These are phyloP conservation scores for Cladosporium halotolerans DNA, from an alignment of 2,329 filamentous ascomycete genomes.

Conservation along the genomic window DNA sequence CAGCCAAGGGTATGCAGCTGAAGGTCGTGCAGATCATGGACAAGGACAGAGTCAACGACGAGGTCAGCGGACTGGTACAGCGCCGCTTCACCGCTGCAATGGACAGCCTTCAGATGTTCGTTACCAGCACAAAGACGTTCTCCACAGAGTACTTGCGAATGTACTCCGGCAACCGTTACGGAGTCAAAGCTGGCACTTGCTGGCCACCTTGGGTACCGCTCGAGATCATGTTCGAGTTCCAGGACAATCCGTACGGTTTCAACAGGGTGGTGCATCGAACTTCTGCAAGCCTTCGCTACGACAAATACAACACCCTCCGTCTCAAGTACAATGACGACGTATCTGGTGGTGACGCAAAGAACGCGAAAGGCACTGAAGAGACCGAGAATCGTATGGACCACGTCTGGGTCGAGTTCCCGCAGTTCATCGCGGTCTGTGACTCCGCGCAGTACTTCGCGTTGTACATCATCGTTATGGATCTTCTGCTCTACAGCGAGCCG, in stretches of 20 bases:
- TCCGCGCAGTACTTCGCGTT: conserved; percentile 95
- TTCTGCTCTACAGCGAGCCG: conserved; percentile 93
- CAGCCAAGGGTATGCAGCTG: conserved; percentile 94
- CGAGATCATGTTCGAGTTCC: conserved; percentile 97
- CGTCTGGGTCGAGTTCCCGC: conserved; percentile 93
- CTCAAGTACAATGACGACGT: conserved; percentile 97
- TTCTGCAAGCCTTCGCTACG: conserved; percentile 86
- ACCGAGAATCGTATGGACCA: conserved; percentile 77
- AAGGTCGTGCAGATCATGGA: conserved; percentile 98
- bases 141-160: conserved; percentile 76
- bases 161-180: conserved; percentile 92
- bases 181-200: conserved; percentile 71
- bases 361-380: conserved; percentile 37
- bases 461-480: conserved; percentile 94
- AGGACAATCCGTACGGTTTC: conserved; percentile 93
- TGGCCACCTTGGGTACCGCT: conserved; percentile 99
- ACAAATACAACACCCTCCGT: conserved; percentile 96
- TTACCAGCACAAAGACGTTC: conserved; percentile 90
- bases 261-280: conserved; percentile 95
- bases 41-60: conserved; percentile 83
- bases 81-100: conserved; percentile 89
- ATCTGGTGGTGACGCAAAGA: conserved; percentile 51
- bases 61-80: conserved; percentile 91
- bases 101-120: conserved; percentile 97
- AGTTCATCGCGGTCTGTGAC: conserved; percentile 90